A percentile compares a stretch with the other conserved stretches of the same genome.
Conservation (phyloP, 768 basidiomycete genomes). For the Pisolithus albus region DNA sequence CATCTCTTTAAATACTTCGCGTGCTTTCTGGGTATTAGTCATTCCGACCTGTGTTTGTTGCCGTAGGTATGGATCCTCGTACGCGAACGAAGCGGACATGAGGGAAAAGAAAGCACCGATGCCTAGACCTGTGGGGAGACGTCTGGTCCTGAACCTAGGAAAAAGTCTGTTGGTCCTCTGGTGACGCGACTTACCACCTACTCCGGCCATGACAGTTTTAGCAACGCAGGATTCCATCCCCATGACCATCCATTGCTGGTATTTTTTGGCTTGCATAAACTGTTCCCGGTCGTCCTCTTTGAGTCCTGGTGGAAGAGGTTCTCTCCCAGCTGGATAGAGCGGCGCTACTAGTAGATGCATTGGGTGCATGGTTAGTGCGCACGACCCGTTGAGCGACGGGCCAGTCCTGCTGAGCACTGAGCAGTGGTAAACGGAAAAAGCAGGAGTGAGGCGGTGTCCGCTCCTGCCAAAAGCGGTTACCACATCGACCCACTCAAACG, state of each 20-base stretch:
- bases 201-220: slow-evolving; percentile 78
- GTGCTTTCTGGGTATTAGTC: slow-evolving; percentile 70
- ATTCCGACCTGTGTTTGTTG: slow-evolving; percentile 49
- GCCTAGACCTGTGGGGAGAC: slow-evolving; percentile 61
- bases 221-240: slow-evolving; percentile 83
- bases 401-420: no score
- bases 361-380: slow-evolving; percentile 12
- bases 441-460: neutral
- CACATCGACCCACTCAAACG: neutral
- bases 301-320: slow-evolving; percentile 79
- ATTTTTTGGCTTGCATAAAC: slow-evolving; percentile 65
- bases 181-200: slow-evolving; percentile 54
- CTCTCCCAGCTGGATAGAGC: slow-evolving; percentile 77
- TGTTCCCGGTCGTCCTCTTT: slow-evolving; percentile 72
- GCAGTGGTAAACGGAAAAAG: neutral
- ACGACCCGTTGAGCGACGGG: neutral
- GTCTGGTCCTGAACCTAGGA: slow-evolving; percentile 3
- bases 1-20: slow-evolving; percentile 88
- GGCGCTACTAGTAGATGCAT: slow-evolving; percentile 48
- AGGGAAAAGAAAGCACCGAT: slow-evolving; percentile 94
- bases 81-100: slow-evolving; percentile 92
- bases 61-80: slow-evolving; percentile 86
- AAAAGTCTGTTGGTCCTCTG: neutral
- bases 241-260: slow-evolving; percentile 59
- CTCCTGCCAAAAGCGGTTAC: neutral